A percentile compares a stretch with the other conserved stretches of the same genome.
Evolutionary conservation across 2,329 filamentous ascomycete genomes (phyloP).

Genomic region (Pleomassaria siparia): DNA sequence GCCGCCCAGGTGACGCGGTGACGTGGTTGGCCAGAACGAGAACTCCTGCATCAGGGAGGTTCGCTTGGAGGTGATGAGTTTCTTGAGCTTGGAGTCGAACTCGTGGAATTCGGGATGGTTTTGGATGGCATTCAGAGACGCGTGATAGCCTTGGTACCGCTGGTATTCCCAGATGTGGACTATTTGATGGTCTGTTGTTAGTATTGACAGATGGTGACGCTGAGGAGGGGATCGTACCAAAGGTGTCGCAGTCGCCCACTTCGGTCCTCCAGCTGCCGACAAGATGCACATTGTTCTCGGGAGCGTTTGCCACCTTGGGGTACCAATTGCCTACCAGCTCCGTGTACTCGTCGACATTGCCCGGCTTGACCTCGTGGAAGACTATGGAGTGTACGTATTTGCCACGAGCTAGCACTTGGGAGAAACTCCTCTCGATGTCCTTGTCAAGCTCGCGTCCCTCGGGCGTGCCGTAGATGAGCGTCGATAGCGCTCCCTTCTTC

Average conservation of each 20-base stretch:
- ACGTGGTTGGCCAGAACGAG: conserved; percentile 97
- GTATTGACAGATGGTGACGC: conserved; percentile 1
- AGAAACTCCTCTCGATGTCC: conserved; percentile 95
- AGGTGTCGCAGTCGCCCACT: conserved; percentile 95
- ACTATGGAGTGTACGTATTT: conserved; percentile 99
- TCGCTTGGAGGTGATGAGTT: conserved; percentile 80
- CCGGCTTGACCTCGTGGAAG: conserved; percentile 92
- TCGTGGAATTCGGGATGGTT: conserved; percentile 78
- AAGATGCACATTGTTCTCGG: conserved; percentile 91
- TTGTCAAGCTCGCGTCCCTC: conserved; percentile 92
- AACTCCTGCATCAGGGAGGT: conserved; percentile 98
- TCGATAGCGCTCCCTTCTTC: conserved; percentile 73
- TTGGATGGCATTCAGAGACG: conserved; percentile 82
- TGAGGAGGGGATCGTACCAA: conserved; percentile 62
- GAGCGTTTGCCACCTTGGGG: conserved; percentile 78
- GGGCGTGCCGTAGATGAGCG: conserved; percentile 94
- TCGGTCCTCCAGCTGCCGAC: conserved; percentile 98
- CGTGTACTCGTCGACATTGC: conserved; percentile 93
- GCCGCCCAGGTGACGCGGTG: conserved; percentile 85
- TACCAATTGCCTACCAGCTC: conserved; percentile 90
- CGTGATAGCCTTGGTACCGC: conserved; percentile 93
- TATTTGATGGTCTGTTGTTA: conserved; percentile 45
- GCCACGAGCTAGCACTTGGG: conserved; percentile 87
- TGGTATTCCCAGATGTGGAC: conserved; percentile 99
- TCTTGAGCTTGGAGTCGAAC: conserved; percentile 83